Conservation (phyloP, 345 rosid genomes). For the Hirschfeldia incana region DNA sequence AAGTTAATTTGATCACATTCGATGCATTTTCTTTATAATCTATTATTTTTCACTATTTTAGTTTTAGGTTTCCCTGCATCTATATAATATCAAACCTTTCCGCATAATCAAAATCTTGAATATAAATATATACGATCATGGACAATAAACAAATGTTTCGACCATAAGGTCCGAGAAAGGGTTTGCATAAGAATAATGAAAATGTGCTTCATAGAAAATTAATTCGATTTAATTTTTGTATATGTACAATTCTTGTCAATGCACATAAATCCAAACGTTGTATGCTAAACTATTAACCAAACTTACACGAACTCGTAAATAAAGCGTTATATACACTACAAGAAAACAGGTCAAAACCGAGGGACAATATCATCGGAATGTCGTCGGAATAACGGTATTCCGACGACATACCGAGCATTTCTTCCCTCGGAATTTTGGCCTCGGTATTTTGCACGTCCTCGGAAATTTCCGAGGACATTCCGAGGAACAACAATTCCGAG, state of each 20-base stretch:
- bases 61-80: neutral
- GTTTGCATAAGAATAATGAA: no score
- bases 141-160: neutral
- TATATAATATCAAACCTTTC: slow-evolving; percentile 1
- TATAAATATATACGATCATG: neutral
- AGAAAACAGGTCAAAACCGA: no score
- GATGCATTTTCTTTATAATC: slow-evolving; percentile 11
- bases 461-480: no score
- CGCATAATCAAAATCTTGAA: neutral
- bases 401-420: no score
- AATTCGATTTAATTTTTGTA: neutral
- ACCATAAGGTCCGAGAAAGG: neutral
- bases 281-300: neutral
- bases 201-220: neutral
- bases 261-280: neutral
- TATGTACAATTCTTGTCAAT: neutral
- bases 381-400: no score
- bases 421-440: no score
- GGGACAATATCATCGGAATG: no score
- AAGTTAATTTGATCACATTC: slow-evolving; percentile 24
- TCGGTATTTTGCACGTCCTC: no score
- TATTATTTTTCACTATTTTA: slow-evolving; percentile 11
- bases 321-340: neutral
- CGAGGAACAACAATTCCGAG: no score
- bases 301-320: neutral